Base-by-base conservation (phyloP, 768 basidiomycete species). In the Psilocybe subaeruginosa region DNA sequence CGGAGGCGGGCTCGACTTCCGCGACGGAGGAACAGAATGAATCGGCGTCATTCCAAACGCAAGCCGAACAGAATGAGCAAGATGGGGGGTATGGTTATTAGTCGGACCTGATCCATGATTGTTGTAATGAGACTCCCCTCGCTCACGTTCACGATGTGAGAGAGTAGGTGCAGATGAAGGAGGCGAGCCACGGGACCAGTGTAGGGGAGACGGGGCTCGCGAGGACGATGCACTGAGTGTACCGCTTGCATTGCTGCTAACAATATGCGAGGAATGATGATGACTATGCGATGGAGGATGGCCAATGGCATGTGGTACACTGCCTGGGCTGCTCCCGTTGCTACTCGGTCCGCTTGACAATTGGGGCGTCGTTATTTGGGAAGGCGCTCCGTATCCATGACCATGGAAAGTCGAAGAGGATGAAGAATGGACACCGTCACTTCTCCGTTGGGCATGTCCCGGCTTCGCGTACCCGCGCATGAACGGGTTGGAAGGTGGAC, bases 11-110 rank as follows among this genome's bases (percentile, higher is more conserved):
- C 80, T 75, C 19, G 74, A 74, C 59, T 78, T 82, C 35, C 74
- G 73, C 41, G 77, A 74, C 3, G 78, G 73, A 11, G 73, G 70
- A n/a, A 58, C 46, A 19, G 63, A 63, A 55, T 83, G 82, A 41
- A 94, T 93, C 0, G 92, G 93, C 5, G 94, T 95, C 92, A 95
- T 96, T 3, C 91, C 93, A 65, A 97, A 97, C 51, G 94, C 95
- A 33, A 89, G 80, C 41, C 92, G 87, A 23, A 97, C 90, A 0
- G 90, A 92, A 69, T 93, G 91, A 3, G 91, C 92, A 39, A 96
- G 83, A 69, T 91, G 87, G 61, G 85, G 82, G 60, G 87, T 53
- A 23, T 64, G 64, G 84, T 41, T 76, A 77, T 30, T 74, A 66
- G 52, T 66, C 43, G 41, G 69, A 72, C 51, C 30, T 35, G 55